phyloP scores from a whole-genome alignment of 306 rosid genomes.

The Dryas alaskensis region DNA sequence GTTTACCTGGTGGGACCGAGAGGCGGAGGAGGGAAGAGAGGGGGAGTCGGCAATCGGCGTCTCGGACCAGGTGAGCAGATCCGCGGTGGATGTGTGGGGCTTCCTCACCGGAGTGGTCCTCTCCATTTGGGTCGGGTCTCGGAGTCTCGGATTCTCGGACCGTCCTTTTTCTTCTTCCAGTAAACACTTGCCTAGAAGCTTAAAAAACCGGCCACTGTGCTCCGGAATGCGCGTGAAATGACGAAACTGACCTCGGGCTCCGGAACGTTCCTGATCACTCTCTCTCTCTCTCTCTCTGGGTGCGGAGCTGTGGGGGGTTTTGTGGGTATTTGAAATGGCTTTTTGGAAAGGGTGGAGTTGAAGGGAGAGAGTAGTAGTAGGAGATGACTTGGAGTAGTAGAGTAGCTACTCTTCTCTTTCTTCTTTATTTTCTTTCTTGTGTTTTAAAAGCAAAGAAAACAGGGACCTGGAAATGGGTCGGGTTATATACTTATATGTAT shows the following conservation, averaged over 20 bases:
- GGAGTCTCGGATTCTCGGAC: not conserved
- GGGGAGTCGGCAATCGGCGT: constrained; percentile 62
- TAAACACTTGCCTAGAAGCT: no score
- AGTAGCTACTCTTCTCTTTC: constrained; percentile 46
- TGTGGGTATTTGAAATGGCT: not conserved
- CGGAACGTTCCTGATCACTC: constrained; percentile 10
- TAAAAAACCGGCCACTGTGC: not conserved
- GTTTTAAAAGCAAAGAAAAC: constrained; percentile 21
- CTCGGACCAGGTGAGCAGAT: constrained; percentile 97
- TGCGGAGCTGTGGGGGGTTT: not conserved
- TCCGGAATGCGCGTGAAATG: constrained; percentile 25
- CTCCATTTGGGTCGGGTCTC: constrained; percentile 47
- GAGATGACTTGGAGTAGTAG: constrained; percentile 26
- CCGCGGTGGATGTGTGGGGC: constrained; percentile 92
- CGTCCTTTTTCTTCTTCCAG: not conserved
- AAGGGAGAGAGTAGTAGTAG: constrained; percentile 30
- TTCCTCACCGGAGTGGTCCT: constrained; percentile 90
- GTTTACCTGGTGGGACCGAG: constrained; percentile 81
- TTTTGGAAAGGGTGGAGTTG: constrained; percentile 29
- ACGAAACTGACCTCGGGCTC: constrained; percentile 36
- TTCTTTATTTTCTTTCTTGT: constrained; percentile 20
- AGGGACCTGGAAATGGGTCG: not conserved
- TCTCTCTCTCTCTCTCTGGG: not conserved
- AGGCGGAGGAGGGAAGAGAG: constrained; percentile 52
- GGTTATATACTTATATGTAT: not conserved